A percentile compares a stretch with the other conserved stretches of the same genome.
These are phyloP conservation scores for Ophiostoma sp. DNA, from an alignment of 2,329 filamentous ascomycete species.

Conservation along the genomic window DNA sequence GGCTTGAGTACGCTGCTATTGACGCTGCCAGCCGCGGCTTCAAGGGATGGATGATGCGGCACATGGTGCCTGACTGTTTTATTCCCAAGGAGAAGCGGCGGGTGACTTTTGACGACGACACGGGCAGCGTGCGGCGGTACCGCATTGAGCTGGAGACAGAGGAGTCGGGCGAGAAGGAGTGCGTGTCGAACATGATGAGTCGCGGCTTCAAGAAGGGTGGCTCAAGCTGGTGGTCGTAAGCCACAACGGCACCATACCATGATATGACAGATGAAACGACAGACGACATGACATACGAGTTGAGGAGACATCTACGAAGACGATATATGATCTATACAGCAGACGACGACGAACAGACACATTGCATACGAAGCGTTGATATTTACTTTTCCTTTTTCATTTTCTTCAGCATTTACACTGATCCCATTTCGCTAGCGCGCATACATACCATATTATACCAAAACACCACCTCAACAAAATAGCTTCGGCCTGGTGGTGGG, in stretches of 20 bases:
- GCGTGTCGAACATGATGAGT: background rate
- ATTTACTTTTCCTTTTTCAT: background rate
- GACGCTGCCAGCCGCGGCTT: constrained; percentile 62
- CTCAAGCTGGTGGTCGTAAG: background rate
- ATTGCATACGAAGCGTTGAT: constrained; percentile 19
- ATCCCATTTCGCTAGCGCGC: background rate
- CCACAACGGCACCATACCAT: background rate
- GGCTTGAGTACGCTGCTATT: constrained; percentile 66
- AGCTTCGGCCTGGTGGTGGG: background rate
- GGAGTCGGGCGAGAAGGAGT: constrained; percentile 35
- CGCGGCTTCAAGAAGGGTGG: constrained; percentile 16
- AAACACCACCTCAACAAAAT: background rate
- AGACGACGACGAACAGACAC: background rate
- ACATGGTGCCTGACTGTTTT: constrained; percentile 62
- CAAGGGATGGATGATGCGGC: constrained; percentile 59
- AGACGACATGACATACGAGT: background rate
- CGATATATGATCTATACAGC: background rate
- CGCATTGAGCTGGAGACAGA: constrained; percentile 58
- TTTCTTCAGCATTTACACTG: background rate
- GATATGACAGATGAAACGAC: background rate
- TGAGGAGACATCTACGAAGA: background rate
- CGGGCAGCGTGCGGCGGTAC: constrained; percentile 64
- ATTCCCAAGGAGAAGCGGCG: constrained; percentile 52
- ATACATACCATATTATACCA: background rate
- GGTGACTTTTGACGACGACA: constrained; percentile 61